Conservation (phyloP, 345 rosid species). For the Ceriops tagal region DNA sequence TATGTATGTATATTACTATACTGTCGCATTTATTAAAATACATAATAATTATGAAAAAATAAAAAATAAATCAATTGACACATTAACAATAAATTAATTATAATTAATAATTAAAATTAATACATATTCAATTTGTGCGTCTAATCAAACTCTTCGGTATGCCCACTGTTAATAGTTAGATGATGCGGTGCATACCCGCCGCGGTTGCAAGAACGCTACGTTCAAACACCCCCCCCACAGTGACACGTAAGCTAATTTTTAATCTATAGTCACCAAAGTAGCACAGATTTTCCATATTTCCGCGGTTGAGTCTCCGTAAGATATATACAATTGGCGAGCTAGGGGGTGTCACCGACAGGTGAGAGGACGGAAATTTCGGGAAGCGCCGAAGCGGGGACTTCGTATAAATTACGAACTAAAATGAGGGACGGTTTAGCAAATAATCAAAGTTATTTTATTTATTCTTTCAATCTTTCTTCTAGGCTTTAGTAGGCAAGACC, state of each 20-base stretch:
- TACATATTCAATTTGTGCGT: no score
- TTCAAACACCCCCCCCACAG: background rate
- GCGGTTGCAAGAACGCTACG: conserved; percentile 11
- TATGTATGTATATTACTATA: no score
- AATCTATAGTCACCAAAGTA: background rate
- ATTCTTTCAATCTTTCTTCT: background rate
- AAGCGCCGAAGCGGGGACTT: background rate
- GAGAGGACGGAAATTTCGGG: conserved; percentile 1
- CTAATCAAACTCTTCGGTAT: background rate
- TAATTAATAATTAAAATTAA: background rate
- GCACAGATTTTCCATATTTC: conserved; percentile 9
- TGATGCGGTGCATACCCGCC: conserved; percentile 26
- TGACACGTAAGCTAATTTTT: background rate
- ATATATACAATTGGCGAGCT: conserved; percentile 1
- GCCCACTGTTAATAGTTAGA: conserved; percentile 19
- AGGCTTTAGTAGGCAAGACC: background rate
- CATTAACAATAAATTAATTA: background rate
- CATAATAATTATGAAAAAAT: no score
- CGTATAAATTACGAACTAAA: background rate
- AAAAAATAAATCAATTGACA: background rate
- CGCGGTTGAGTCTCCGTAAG: background rate
- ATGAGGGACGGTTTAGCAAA: conserved; percentile 28
- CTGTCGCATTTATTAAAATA: no score
- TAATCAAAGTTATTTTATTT: background rate
- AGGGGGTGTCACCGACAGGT: conserved; percentile 3